phyloP scores from a whole-genome alignment of 768 basidiomycete genomes.

The Termitomyces sp. region DNA sequence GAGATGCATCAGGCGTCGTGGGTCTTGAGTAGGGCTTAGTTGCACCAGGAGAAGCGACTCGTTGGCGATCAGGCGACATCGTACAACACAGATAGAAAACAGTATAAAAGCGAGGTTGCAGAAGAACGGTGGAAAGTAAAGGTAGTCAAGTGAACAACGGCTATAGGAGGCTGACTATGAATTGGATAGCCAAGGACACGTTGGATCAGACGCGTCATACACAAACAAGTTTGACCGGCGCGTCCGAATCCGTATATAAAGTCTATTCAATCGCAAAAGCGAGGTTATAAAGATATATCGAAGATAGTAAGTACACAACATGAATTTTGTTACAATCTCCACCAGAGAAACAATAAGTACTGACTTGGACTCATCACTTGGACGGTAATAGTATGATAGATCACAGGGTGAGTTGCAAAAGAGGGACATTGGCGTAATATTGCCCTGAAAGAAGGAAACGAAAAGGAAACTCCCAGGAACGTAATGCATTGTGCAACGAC shows the following conservation, averaged over 20 bases:
- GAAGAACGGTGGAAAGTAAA: not conserved
- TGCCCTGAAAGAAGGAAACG: not conserved
- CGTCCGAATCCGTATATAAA: not conserved
- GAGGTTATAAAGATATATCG: constrained; percentile 14
- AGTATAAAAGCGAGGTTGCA: constrained; percentile 1
- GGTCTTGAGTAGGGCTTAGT: constrained; percentile 31
- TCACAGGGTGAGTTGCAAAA: not conserved
- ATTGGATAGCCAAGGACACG: not conserved
- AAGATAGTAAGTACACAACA: constrained; percentile 12
- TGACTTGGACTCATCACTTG: constrained; percentile 4
- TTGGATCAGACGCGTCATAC: not conserved
- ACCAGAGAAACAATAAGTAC: constrained; percentile 3
- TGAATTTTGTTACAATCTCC: constrained; percentile 1
- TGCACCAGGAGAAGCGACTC: constrained; percentile 17
- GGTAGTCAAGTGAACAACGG: not conserved
- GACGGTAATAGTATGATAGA: constrained; percentile 4
- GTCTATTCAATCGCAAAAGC: not conserved
- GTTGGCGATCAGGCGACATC: constrained; percentile 30
- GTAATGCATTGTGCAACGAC: not conserved
- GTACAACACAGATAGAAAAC: constrained; percentile 1
- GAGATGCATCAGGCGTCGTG: constrained; percentile 13
- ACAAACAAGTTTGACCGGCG: not conserved
- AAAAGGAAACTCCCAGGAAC: not conserved
- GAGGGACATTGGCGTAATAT: not conserved
- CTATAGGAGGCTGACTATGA: not conserved